Percentiles rank a stretch among this genome's conserved stretches.
Evolutionary conservation across 352 stramenopile species (phyloP).

Genomic region (Pythium brassicae): DNA sequence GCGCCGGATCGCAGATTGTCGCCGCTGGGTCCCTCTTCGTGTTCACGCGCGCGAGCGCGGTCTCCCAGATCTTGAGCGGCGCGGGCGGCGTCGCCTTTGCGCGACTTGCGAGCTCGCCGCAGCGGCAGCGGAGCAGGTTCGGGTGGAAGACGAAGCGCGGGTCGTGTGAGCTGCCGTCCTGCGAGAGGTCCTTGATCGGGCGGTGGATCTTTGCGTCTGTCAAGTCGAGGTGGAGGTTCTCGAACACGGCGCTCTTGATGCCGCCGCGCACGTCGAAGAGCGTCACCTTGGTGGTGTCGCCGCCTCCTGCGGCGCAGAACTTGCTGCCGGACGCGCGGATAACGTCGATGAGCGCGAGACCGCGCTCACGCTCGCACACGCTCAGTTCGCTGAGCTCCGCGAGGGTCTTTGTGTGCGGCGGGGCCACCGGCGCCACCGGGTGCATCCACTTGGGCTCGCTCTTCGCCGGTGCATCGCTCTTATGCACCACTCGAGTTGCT

Average conservation of each 20-base stretch:
- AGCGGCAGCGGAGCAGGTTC: constrained; percentile 7
- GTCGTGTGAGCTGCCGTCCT: constrained; percentile 22
- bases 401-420: background rate
- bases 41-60: constrained; percentile 3
- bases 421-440: background rate
- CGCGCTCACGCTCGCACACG: constrained; percentile 9
- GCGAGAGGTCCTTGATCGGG: constrained; percentile 16
- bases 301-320: constrained; percentile 2
- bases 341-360: constrained; percentile 5
- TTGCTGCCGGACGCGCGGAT: constrained; percentile 5
- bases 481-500: no score
- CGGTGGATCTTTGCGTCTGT: background rate
- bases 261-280: constrained; percentile 4
- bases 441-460: background rate
- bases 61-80: constrained; percentile 9
- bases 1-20: constrained; percentile 5
- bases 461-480: no score
- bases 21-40: constrained; percentile 3
- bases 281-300: constrained; percentile 4
- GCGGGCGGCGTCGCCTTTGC: background rate
- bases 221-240: constrained; percentile 10
- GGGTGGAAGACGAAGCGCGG: constrained; percentile 13
- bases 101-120: background rate
- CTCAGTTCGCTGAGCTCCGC: constrained; percentile 4
- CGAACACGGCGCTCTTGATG: constrained; percentile 8